Evolutionary conservation across 2,329 filamentous ascomycete species (phyloP), one percentile per base, ranked within the genome.

Genomic region (Sporothrix dimorphospora): DNA sequence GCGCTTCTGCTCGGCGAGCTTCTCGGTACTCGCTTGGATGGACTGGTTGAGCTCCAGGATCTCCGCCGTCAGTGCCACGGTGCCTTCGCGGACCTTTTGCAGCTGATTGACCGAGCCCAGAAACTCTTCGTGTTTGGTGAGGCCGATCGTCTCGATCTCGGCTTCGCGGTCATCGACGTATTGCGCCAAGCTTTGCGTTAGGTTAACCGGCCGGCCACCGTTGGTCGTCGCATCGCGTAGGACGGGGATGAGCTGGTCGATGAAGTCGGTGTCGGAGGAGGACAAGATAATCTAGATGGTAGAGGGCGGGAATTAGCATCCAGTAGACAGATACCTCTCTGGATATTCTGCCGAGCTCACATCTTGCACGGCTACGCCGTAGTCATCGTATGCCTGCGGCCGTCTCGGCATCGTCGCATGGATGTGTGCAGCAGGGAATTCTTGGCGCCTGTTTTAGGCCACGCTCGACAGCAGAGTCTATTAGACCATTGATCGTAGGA

Each of bases 111-210:
- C 94, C 0, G 95, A 98, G 75, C 89, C 90, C 45, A 98, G 91
- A 79, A 99, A 99, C 78, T 98, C 96, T 79, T 98, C 95, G 78
- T 99, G 96, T 78, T 98, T 97, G 12, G 93, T 95, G 78, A 97
- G 90, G 77, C 96, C 97, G 77, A 98, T 97, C 27, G 89, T 89
- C 82, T 99, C 96, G 75, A 99, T 98, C 77, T 98, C 94, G 16
- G 88, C 83, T 81, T 99, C 96, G 73, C 94, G 91, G 63, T 96
- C 93, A 76, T 91, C 90, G 45, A 94, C 93, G 81, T 97, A 97
- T 76, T 91, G 90, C 61, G 90, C 89, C 71, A 97, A 86, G 73
- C 92, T 92, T 77, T 94, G 91, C 66, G 94, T 89, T 53, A 99
- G 87, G 72, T 90, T 89, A 51, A 86, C 86, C 7, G 91, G 91